Percentiles rank a stretch among this genome's conserved stretches.
phyloP scores from a whole-genome alignment of 2,329 filamentous ascomycete genomes.

The Trichoderma atroviride region DNA sequence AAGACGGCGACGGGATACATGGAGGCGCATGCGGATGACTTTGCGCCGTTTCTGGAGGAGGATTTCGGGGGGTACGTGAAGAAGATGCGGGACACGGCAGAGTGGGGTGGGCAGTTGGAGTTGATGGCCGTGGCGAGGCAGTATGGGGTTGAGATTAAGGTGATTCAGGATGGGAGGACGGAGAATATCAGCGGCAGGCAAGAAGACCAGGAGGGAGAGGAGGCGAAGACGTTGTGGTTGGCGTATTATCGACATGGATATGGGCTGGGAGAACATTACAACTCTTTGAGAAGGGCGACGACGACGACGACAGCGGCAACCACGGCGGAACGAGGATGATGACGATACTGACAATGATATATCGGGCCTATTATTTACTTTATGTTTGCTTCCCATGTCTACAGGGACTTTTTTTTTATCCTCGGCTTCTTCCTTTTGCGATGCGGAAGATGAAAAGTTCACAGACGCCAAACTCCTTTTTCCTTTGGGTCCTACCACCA shows the following conservation, averaged over 20 bases:
- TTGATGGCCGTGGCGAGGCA: constrained; percentile 78
- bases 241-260: constrained; percentile 95
- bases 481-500: not conserved
- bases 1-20: constrained; percentile 79
- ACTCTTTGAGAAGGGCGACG: constrained; percentile 67
- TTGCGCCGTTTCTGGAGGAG: constrained; percentile 85
- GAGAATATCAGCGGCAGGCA: constrained; percentile 66
- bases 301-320: constrained; percentile 27
- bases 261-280: constrained; percentile 95
- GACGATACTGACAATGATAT: not conserved
- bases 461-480: not conserved
- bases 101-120: constrained; percentile 96
- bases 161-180: constrained; percentile 81
- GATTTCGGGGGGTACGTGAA: constrained; percentile 70
- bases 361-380: not conserved
- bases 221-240: constrained; percentile 71
- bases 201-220: constrained; percentile 52
- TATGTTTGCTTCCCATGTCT: not conserved
- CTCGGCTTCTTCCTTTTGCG: not conserved
- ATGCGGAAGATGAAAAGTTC: not conserved
- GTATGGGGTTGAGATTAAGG: constrained; percentile 78
- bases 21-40: constrained; percentile 71
- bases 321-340: constrained; percentile 13
- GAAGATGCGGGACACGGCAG: constrained; percentile 82
- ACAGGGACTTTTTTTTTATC: not conserved